A percentile compares a stretch with the other conserved stretches of the same genome.
phyloP scores from a whole-genome alignment of 768 basidiomycete genomes.

The Russula virescens region DNA sequence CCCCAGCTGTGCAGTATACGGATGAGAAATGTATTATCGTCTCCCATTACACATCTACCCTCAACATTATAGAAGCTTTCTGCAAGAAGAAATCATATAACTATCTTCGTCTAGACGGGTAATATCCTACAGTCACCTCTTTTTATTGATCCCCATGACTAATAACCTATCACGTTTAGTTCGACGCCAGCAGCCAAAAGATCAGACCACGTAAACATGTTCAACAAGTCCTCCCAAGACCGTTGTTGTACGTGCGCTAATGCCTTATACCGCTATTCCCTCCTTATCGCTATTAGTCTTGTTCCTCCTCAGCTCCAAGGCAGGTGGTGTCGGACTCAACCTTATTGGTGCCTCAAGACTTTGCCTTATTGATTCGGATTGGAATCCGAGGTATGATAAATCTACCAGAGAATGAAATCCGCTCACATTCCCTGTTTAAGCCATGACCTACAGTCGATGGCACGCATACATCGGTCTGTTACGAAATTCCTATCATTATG shows the following conservation, averaged over 20 bases:
- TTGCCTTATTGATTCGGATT: constrained; percentile 84
- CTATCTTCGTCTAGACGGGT: constrained; percentile 87
- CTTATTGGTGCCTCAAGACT: constrained; percentile 86
- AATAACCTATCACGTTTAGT: constrained; percentile 34
- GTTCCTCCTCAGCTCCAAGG: constrained; percentile 91
- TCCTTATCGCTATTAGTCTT: constrained; percentile 48
- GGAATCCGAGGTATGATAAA: constrained; percentile 79
- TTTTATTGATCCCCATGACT: background rate
- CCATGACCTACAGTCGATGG: constrained; percentile 96
- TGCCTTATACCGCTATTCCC: background rate
- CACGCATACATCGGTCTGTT: constrained; percentile 81
- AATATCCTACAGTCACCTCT: constrained; percentile 14
- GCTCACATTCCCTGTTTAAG: constrained; percentile 34
- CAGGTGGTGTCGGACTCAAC: constrained; percentile 93
- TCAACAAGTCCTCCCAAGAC: constrained; percentile 73
- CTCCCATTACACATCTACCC: constrained; percentile 94
- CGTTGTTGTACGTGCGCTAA: constrained; percentile 55
- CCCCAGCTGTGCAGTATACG: constrained; percentile 44
- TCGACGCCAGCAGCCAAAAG: constrained; percentile 71
- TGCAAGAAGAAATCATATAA: constrained; percentile 74
- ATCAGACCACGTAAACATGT: constrained; percentile 81
- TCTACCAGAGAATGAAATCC: background rate
- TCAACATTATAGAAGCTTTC: constrained; percentile 85
- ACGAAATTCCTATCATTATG: background rate
- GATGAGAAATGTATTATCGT: constrained; percentile 94